Base-by-base conservation (phyloP, 164 flowering plant genomes). In the Vitis vinifera region DNA sequence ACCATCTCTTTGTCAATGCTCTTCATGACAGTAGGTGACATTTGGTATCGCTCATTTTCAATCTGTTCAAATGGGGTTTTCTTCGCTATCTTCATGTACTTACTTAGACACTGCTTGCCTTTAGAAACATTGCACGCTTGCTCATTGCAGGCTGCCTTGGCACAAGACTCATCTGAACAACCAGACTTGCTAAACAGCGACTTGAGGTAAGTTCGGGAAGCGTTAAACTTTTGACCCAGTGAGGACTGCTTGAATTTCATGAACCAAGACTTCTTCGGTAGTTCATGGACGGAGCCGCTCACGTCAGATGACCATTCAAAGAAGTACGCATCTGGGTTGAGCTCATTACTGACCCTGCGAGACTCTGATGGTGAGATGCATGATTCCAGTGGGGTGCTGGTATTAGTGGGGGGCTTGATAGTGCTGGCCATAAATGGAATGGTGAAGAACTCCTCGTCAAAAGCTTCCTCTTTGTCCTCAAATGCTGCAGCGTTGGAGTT, bases 361-460 rank as follows among this genome's bases (percentile, higher is more conserved):
- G 97, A 92, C 44, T 85, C 88, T 1, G 87, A 64, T 4, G 95
- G 93, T 2, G 95, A 87, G 44, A 86, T 81, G 84, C 86, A 80
- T 9, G 91, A 85, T 44, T 80, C 87, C 58, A 81, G 63, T 48
- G 89, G 89, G 59, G 85, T 80, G 51, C 51, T 71, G n/a, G 64
- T 47, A 51, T 55, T 73, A 5, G 73, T 59, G 4, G 71, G 16
- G 52, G 66, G 14, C 4, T 83, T 9, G 7, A 66, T 49, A 29
- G 68, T 51, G 27, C 37, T 53, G 48, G 72, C 57, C 14, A 59
- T 55, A 62, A 73, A 71, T 50, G 79, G 77, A 55, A 63, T 63
- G 59, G 48, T 37, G 47, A 48, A 64, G 60, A 57, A 67, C 51
- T 76, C 75, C 60, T 73, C 78, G 6, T 37, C 44, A 37, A 50